Conservation (phyloP, 176 grass and related monocot species). For the Eragrostis curvula region DNA sequence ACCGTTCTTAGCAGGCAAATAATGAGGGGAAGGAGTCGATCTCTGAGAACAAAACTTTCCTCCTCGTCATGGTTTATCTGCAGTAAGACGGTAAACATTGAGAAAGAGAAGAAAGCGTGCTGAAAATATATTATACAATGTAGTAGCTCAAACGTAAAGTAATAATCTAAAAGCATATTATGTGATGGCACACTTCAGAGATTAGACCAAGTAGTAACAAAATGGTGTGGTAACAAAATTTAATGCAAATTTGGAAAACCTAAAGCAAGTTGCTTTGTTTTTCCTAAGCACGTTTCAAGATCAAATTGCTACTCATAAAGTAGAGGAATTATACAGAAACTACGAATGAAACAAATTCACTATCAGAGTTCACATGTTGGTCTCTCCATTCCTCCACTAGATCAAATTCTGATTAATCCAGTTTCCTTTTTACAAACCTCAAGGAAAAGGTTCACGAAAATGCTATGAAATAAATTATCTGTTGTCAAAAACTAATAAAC, state of each 20-base stretch:
- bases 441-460: not conserved
- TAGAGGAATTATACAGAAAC: constrained; percentile 4
- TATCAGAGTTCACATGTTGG: not conserved
- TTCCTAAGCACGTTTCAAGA: not conserved
- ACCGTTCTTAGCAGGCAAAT: constrained; percentile 93
- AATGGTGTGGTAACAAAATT: constrained; percentile 3
- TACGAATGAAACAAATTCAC: not conserved
- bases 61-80: constrained; percentile 70
- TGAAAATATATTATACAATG: not conserved
- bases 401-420: not conserved
- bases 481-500: not conserved
- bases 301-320: constrained; percentile 1
- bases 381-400: not conserved
- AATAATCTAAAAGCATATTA: constrained; percentile 10
- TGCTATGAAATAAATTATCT: not conserved
- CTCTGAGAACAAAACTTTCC: constrained; percentile 80
- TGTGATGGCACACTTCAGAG: not conserved
- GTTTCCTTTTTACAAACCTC: constrained; percentile 9
- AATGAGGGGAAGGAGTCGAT: constrained; percentile 90
- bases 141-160: not conserved
- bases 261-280: constrained; percentile 14
- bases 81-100: constrained; percentile 29
- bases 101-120: constrained; percentile 17
- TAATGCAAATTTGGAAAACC: not conserved
- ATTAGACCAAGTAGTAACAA: not conserved